A percentile compares a stretch with the other conserved stretches of the same genome.
Conservation (phyloP, 2,329 filamentous ascomycete genomes). For the Cladophialophora psammophila region DNA sequence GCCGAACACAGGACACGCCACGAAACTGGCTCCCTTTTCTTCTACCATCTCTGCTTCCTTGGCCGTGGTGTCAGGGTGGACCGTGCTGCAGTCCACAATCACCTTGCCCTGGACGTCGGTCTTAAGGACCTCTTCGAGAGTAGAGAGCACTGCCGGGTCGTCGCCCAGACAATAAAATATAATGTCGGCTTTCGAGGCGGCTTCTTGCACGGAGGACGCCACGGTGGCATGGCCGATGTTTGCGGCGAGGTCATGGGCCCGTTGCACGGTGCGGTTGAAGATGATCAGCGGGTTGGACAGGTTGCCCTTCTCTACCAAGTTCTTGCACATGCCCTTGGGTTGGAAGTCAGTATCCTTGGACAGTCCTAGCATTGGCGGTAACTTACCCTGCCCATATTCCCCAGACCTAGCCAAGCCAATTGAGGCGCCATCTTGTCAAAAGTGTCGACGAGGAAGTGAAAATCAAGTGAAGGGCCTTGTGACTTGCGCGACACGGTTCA, state of each 20-base stretch:
- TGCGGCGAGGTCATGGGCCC: conserved; percentile 60
- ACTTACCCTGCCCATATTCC: conserved; percentile 83
- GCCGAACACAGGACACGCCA: conserved; percentile 68
- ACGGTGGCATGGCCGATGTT: conserved; percentile 65
- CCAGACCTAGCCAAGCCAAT: conserved; percentile 81
- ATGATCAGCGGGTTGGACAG: conserved; percentile 76
- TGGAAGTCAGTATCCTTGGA: background rate
- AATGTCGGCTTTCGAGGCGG: conserved; percentile 73
- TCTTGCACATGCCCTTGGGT: conserved; percentile 80
- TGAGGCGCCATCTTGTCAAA: conserved; percentile 49
- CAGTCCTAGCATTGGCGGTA: no score
- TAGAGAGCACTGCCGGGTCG: conserved; percentile 73
- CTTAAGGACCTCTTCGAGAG: conserved; percentile 65
- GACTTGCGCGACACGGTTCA: background rate
- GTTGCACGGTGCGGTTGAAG: conserved; percentile 64
- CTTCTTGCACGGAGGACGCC: conserved; percentile 69
- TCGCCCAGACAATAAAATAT: conserved; percentile 83
- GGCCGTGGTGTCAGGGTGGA: conserved; percentile 82
- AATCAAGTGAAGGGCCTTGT: background rate
- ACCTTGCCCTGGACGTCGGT: conserved; percentile 72
- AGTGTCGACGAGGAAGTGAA: background rate
- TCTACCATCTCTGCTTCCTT: conserved; percentile 66
- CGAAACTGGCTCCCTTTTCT: conserved; percentile 72
- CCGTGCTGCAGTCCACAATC: conserved; percentile 85
- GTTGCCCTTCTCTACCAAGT: conserved; percentile 78